Percentiles rank a stretch among this genome's conserved stretches.
Conservation (phyloP, 2,329 filamentous ascomycete genomes). For the Colletotrichum lini region DNA sequence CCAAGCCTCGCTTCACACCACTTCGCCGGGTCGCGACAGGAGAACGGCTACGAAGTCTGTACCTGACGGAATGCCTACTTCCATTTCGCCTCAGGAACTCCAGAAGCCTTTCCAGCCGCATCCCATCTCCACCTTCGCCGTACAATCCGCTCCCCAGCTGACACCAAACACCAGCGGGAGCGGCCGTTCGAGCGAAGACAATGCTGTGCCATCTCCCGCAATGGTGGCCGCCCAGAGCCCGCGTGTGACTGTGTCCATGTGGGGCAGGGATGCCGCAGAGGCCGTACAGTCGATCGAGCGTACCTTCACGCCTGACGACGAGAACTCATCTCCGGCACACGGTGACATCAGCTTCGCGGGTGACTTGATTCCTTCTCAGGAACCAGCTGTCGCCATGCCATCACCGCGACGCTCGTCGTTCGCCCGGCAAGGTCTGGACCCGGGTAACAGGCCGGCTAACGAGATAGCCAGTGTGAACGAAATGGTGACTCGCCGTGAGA, state of each 20-base stretch:
- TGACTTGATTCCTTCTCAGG: constrained; percentile 53
- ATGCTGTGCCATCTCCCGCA: constrained; percentile 54
- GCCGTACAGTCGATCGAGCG: constrained; percentile 58
- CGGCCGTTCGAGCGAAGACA: constrained; percentile 66
- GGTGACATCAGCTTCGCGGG: constrained; percentile 55
- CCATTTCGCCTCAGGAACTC: constrained; percentile 59
- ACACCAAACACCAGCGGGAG: constrained; percentile 67
- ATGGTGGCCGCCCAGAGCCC: constrained; percentile 66
- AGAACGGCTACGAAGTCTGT: constrained; percentile 47
- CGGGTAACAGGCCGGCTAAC: constrained; percentile 58
- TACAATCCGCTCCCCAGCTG: constrained; percentile 55
- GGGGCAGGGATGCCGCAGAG: constrained; percentile 59
- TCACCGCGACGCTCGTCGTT: constrained; percentile 52
- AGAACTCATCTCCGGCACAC: constrained; percentile 54
- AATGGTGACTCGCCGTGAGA: constrained; percentile 56
- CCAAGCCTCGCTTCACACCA: constrained; percentile 62
- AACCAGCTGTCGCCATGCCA: constrained; percentile 38
- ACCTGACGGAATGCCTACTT: constrained; percentile 49
- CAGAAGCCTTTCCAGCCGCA: constrained; percentile 56
- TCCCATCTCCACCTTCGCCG: constrained; percentile 49
- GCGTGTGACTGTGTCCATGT: constrained; percentile 70
- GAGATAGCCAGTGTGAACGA: constrained; percentile 67
- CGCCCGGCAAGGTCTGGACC: constrained; percentile 64
- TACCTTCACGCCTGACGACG: constrained; percentile 52
- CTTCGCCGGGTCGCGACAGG: constrained; percentile 57